Evolutionary conservation across 2,329 filamentous ascomycete species (phyloP), one percentile per base, ranked within the genome.

Genomic region (Xylaria sp.): DNA sequence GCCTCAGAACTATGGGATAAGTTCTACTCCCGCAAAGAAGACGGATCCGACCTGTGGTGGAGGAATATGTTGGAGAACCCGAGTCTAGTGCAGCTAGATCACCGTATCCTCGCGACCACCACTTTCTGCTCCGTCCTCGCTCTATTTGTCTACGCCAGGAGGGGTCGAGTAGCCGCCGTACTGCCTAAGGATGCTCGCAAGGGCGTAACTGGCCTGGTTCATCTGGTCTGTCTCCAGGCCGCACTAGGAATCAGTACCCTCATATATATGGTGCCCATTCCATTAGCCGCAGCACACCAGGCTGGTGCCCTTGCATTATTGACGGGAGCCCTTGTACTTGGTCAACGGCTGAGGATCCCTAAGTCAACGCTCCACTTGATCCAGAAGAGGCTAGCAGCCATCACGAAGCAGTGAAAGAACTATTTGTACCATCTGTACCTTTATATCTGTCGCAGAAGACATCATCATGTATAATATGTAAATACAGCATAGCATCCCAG

Each of bases 51-150:
- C 72, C 81, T 98, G 17, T 93, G 90, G 87, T 99, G 95, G 95
- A 89, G 95, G 72, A 99, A 99, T 79, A 90, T 96, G 83, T 88
- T 98, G 33, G 95, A 98, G 81, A 99, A 99, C 79, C 96, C 95
- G 3, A 93, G 91, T 15, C 86, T 96, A 25, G 96, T 98, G 2
- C 96, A 99, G 79, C 86, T 99, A 44, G 92, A 99, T 78, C 95
- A 99, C 81, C 90, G 96, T 44, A 91, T 96, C 69, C 84, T 98
- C 35, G 96, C 95, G 60, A 92, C 89, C 47, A 93, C 92, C 15
- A 97, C 94, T 1, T 96, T 97, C 76, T 90, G 87, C 54, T 85
- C 90, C 64, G 87, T 98, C 63, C 80, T 96, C 67, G 83, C 87
- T 3, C 83, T 99, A 9, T 96, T 89, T 76, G 85, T 86, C n/a